These are phyloP conservation scores for Tolypocladium inflatum DNA, from an alignment of 2,329 filamentous ascomycete species.

Conservation along the genomic window DNA sequence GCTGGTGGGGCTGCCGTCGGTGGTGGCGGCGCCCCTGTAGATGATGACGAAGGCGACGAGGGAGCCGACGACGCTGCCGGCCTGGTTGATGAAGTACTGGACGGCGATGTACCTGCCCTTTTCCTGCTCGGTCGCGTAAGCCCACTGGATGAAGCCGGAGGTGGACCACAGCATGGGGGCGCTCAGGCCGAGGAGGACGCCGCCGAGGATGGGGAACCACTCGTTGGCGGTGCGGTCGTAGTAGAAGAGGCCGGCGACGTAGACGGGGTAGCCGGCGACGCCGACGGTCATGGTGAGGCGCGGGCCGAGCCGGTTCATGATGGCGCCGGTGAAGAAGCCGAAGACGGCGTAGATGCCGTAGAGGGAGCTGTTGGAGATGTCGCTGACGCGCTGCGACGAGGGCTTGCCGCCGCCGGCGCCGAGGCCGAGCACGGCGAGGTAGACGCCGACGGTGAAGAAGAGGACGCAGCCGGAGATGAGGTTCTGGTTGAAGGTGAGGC, in stretches of 20 bases:
- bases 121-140: constrained; percentile 4
- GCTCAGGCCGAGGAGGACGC: constrained; percentile 8
- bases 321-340: constrained; percentile 5
- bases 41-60: constrained; percentile 3
- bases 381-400: not conserved
- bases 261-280: constrained; percentile 9
- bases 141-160: constrained; percentile 2
- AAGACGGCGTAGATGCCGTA: constrained; percentile 4
- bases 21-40: not conserved
- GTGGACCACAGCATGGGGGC: constrained; percentile 10
- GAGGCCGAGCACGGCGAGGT: not conserved
- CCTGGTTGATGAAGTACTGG: constrained; percentile 3
- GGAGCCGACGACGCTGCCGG: constrained; percentile 4
- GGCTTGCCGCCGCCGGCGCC: constrained; percentile 2
- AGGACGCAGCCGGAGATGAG: too few relatives aligned
- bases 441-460: too few relatives aligned
- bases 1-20: not conserved
- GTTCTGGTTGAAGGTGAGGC: too few relatives aligned
- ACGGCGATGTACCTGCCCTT: constrained; percentile 6
- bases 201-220: constrained; percentile 10
- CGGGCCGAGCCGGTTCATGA: constrained; percentile 9
- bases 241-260: constrained; percentile 12
- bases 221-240: constrained; percentile 5
- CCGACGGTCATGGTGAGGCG: constrained; percentile 7
- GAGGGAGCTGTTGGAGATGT: constrained; percentile 2